These are phyloP conservation scores for Polyporus arcularius DNA, from an alignment of 768 basidiomycete genomes.

Conservation along the genomic window DNA sequence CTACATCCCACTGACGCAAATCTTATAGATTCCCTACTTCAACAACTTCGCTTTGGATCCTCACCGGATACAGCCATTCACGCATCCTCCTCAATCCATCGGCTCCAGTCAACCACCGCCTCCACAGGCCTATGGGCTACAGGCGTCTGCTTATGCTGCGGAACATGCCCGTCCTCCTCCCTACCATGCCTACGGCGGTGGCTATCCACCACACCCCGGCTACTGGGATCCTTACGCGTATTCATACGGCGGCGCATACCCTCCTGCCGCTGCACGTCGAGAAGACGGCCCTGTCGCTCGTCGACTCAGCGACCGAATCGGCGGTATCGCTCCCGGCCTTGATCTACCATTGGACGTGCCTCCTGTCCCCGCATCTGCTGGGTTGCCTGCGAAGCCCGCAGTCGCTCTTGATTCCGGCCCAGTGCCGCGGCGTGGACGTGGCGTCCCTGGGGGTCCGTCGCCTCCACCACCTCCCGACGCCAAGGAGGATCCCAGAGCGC, in stretches of 20 bases:
- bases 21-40: constrained; percentile 75
- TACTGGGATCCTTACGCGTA: constrained; percentile 51
- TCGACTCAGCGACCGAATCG: constrained; percentile 78
- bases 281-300: constrained; percentile 61
- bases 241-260: constrained; percentile 39
- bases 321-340: constrained; percentile 64
- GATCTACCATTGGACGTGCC: constrained; percentile 42
- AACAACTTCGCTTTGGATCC: constrained; percentile 98
- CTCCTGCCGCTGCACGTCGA: constrained; percentile 47
- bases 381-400: constrained; percentile 78
- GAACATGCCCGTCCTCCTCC: constrained; percentile 40
- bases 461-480: constrained; percentile 86
- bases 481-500: constrained; percentile 90
- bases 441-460: constrained; percentile 51
- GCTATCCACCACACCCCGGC: constrained; percentile 40
- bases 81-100: constrained; percentile 68
- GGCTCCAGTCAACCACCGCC: constrained; percentile 76
- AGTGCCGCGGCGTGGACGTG: constrained; percentile 40
- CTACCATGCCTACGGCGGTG: constrained; percentile 46
- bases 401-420: constrained; percentile 47
- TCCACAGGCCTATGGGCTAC: constrained; percentile 84
- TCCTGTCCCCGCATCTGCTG: constrained; percentile 57
- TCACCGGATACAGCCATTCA: constrained; percentile 84
- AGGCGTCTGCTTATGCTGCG: constrained; percentile 46
- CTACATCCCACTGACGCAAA: not conserved